These are phyloP conservation scores for Knufia petricola DNA, from an alignment of 2,329 filamentous ascomycete genomes.

Conservation along the genomic window DNA sequence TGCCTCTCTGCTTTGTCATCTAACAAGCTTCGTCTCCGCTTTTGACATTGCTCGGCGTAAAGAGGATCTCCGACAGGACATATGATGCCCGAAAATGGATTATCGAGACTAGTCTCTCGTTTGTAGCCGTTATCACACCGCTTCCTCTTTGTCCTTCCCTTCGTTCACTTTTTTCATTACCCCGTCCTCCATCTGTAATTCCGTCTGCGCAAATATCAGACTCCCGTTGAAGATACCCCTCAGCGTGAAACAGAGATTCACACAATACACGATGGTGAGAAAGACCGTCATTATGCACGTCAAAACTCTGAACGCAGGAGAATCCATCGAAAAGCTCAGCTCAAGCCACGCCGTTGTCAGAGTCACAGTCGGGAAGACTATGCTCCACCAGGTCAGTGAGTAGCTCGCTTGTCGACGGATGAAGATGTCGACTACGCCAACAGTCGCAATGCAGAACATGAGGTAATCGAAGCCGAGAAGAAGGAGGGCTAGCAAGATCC, in stretches of 20 bases:
- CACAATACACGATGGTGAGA: not conserved
- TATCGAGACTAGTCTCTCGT: too few relatives aligned
- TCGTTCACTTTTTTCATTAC: conserved; percentile 6
- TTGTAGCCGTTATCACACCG: too few relatives aligned
- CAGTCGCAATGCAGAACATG: not conserved
- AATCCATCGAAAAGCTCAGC: not conserved
- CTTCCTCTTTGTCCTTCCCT: not conserved
- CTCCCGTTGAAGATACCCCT: not conserved
- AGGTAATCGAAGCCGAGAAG: not conserved
- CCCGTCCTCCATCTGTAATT: conserved; percentile 6
- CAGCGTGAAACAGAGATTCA: not conserved
- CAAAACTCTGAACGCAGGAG: not conserved
- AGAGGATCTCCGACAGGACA: too few relatives aligned
- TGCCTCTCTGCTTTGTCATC: too few relatives aligned
- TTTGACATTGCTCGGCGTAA: too few relatives aligned
- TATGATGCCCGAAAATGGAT: too few relatives aligned
- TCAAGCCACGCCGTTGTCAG: not conserved
- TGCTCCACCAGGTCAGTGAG: not conserved
- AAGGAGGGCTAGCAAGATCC: not conserved
- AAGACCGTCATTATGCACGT: not conserved
- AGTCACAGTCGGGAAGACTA: not conserved
- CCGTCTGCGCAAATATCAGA: conserved; percentile 7
- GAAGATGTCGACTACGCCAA: not conserved
- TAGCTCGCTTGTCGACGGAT: not conserved
- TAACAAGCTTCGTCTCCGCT: too few relatives aligned